Conservation (phyloP, 495 filamentous ascomycete species). For the Penicillium pancosmium region DNA sequence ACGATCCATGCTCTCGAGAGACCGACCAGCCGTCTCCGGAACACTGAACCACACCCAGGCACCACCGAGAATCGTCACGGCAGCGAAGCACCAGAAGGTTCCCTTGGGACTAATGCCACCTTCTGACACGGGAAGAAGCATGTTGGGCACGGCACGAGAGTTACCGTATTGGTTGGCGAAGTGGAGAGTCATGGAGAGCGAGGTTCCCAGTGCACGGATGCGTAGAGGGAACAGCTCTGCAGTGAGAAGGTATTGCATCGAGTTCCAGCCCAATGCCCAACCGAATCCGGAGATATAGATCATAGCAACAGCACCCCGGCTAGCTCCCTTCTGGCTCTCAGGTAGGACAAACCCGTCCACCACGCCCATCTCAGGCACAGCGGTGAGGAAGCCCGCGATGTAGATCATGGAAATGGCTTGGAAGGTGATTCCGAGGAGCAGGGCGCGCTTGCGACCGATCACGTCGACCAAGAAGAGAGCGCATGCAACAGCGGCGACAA, state of each 20-base stretch:
- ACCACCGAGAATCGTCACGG: constrained; percentile 59
- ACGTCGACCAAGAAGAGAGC: constrained; percentile 75
- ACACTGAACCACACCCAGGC: constrained; percentile 60
- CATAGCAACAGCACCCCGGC: constrained; percentile 62
- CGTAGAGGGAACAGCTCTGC: constrained; percentile 73
- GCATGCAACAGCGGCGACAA: constrained; percentile 62
- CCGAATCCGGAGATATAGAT: constrained; percentile 68
- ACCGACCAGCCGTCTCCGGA: constrained; percentile 46
- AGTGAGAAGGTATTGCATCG: constrained; percentile 74
- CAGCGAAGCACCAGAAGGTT: constrained; percentile 73
- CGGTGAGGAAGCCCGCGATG: constrained; percentile 65
- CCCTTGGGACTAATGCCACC: constrained; percentile 50
- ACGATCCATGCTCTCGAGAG: constrained; percentile 61
- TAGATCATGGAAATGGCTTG: constrained; percentile 70
- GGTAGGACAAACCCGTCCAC: constrained; percentile 33
- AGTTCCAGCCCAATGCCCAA: constrained; percentile 77
- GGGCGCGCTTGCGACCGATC: constrained; percentile 70
- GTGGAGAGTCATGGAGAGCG: constrained; percentile 57
- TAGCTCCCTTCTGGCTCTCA: constrained; percentile 35
- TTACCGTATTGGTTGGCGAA: constrained; percentile 77
- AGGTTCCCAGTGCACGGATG: constrained; percentile 48
- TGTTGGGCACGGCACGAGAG: constrained; percentile 56
- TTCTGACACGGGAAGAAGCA: constrained; percentile 50
- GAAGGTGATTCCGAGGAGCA: constrained; percentile 64
- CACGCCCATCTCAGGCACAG: constrained; percentile 50